Evolutionary conservation across 2,329 filamentous ascomycete genomes (phyloP).

Genomic region (Hirsutella minnesotensis): DNA sequence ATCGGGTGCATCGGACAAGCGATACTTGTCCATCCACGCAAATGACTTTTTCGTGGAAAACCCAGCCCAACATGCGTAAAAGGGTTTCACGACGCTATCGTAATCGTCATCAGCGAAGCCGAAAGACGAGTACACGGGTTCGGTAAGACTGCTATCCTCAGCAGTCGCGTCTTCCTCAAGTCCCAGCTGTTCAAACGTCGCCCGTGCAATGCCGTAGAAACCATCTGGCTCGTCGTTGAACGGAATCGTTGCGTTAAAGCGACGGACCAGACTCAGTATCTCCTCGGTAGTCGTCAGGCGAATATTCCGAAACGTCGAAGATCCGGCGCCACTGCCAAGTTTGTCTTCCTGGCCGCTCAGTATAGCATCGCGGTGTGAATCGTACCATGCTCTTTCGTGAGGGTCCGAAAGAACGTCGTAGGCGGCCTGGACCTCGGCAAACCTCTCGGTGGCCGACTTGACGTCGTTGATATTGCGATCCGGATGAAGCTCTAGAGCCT

Average conservation of each 20-base stretch:
- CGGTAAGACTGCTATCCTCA: conserved; percentile 50
- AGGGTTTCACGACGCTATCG: conserved; percentile 63
- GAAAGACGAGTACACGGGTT: conserved; percentile 67
- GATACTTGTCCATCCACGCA: conserved; percentile 79
- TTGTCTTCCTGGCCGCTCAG: conserved; percentile 50
- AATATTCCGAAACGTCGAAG: conserved; percentile 55
- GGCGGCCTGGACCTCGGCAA: conserved; percentile 84
- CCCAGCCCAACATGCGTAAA: conserved; percentile 69
- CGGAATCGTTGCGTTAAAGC: conserved; percentile 65
- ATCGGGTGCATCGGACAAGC: conserved; percentile 77
- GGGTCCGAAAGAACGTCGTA: conserved; percentile 94
- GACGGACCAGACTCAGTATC: conserved; percentile 64
- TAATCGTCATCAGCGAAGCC: conserved; percentile 65
- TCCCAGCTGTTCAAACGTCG: conserved; percentile 69
- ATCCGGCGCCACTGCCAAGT: conserved; percentile 27
- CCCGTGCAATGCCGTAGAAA: conserved; percentile 71
- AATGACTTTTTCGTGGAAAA: conserved; percentile 83
- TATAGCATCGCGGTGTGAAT: conserved; percentile 82
- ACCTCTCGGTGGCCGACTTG: conserved; percentile 70
- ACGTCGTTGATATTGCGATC: conserved; percentile 86
- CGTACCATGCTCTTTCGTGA: conserved; percentile 95
- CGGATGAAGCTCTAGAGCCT: conserved; percentile 86
- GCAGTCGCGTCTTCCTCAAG: conserved; percentile 69
- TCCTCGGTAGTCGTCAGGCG: conserved; percentile 71
- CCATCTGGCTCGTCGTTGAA: conserved; percentile 71